Evolutionary conservation across 1,284 basidiomycete species (phyloP).

Genomic region (Tilletia setariae): DNA sequence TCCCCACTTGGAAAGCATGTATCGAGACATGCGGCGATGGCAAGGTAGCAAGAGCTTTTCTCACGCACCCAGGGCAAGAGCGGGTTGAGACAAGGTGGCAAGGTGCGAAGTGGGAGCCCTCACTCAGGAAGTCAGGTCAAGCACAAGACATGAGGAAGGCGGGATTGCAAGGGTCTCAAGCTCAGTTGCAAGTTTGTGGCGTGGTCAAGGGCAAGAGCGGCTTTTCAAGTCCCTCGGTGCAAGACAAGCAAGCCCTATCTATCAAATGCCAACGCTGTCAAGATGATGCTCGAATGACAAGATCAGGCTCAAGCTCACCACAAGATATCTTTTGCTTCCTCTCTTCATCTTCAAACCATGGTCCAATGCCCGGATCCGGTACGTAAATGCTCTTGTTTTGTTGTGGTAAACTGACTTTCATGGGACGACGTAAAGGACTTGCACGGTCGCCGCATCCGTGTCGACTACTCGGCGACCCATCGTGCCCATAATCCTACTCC

Average conservation of each 20-base stretch:
- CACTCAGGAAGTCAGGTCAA: not conserved
- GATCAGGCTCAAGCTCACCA: not conserved
- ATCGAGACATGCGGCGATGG: not conserved
- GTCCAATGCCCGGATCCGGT: too few species aligned
- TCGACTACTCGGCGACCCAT: conserved; percentile 92
- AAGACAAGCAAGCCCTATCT: too few species aligned
- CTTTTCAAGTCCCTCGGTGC: too few species aligned
- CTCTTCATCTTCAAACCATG: not conserved
- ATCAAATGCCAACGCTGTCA: too few species aligned
- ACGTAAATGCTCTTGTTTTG: too few species aligned
- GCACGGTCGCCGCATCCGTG: conserved; percentile 90
- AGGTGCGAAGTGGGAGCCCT: not conserved
- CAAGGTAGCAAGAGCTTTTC: not conserved
- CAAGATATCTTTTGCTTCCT: not conserved
- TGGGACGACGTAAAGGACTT: conserved; percentile 64
- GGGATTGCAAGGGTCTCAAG: not conserved
- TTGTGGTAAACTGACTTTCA: not conserved
- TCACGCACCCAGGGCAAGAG: not conserved
- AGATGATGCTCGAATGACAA: not conserved
- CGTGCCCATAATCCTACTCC: conserved; percentile 92
- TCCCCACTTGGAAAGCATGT: conserved; percentile 27
- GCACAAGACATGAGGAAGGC: not conserved
- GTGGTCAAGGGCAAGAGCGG: not conserved
- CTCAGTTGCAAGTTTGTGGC: not conserved
- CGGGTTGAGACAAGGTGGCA: not conserved